Percentiles rank a stretch among this genome's conserved stretches.
Conservation (phyloP, 208 protist species). For the Trypanosomatidae sp. region DNA sequence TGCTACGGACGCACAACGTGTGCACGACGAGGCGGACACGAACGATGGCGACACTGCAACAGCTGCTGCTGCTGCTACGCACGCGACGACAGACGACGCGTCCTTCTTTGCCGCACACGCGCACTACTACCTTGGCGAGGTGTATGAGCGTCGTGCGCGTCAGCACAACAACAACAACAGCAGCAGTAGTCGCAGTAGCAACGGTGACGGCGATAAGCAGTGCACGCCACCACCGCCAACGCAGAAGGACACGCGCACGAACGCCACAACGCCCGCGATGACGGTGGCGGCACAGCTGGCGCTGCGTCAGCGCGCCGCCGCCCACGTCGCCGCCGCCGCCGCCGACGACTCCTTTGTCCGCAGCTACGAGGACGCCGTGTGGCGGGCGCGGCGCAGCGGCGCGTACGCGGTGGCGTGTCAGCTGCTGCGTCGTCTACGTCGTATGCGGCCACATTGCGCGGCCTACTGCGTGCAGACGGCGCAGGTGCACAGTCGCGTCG, state of each 20-base stretch:
- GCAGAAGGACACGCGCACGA: not conserved
- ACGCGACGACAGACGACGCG: constrained; percentile 8
- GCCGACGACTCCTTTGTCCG: constrained; percentile 29
- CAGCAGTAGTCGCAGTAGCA: no score
- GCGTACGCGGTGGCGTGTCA: constrained; percentile 45
- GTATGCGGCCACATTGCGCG: constrained; percentile 33
- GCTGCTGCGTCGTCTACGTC: constrained; percentile 41
- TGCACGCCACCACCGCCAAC: not conserved
- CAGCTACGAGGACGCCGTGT: constrained; percentile 46
- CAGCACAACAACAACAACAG: no score
- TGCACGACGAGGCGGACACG: no score
- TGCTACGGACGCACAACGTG: no score
- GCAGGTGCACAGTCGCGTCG: constrained; percentile 34
- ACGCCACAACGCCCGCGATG: not conserved
- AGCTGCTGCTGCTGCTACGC: no score
- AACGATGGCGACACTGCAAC: not conserved
- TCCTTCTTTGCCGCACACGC: constrained; percentile 61
- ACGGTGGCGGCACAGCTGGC: constrained; percentile 1
- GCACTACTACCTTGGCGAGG: constrained; percentile 64
- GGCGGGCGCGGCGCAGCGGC: constrained; percentile 20
- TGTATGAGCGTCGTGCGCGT: constrained; percentile 16
- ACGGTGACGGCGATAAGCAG: constrained; percentile 1
- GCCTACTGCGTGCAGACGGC: constrained; percentile 49
- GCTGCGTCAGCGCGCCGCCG: constrained; percentile 14
- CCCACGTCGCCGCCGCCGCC: constrained; percentile 26